phyloP scores from a whole-genome alignment of 2,329 filamentous ascomycete species.

The Colletotrichum brevisporum region DNA sequence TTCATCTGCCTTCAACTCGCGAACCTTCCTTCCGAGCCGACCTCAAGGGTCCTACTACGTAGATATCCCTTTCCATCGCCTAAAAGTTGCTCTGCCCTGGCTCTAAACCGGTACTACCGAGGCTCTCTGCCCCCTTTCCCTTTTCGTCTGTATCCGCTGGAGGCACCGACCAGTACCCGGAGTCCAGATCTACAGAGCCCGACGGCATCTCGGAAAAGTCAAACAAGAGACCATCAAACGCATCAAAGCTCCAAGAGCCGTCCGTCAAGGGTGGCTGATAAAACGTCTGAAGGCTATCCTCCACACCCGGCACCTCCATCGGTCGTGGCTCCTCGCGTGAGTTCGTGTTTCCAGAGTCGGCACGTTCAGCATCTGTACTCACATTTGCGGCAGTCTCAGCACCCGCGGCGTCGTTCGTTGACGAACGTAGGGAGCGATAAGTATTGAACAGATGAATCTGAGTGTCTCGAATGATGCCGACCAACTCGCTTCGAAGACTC shows the following conservation, averaged over 20 bases:
- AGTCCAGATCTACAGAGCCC: background rate
- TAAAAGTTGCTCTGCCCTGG: too few species aligned
- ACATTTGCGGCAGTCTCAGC: background rate
- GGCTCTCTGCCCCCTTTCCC: background rate
- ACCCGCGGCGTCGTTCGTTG: background rate
- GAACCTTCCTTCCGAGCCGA: too few species aligned
- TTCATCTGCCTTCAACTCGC: too few species aligned
- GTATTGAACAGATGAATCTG: background rate
- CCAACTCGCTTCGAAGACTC: background rate
- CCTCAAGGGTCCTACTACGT: too few species aligned
- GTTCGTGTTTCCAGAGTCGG: background rate
- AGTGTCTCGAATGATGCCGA: background rate
- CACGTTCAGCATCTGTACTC: background rate
- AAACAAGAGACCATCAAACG: background rate
- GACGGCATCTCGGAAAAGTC: background rate
- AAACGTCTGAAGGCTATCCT: background rate
- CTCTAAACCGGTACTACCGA: too few species aligned
- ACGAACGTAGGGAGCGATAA: background rate
- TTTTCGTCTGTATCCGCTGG: background rate
- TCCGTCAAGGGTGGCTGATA: background rate
- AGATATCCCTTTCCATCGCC: too few species aligned
- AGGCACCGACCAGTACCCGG: background rate
- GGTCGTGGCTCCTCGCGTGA: background rate
- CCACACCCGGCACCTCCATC: background rate
- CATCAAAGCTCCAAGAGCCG: background rate